A percentile compares a stretch with the other conserved stretches of the same genome.
Conservation (phyloP, 1,284 basidiomycete species). For the Filobasidium uniguttulatum region DNA sequence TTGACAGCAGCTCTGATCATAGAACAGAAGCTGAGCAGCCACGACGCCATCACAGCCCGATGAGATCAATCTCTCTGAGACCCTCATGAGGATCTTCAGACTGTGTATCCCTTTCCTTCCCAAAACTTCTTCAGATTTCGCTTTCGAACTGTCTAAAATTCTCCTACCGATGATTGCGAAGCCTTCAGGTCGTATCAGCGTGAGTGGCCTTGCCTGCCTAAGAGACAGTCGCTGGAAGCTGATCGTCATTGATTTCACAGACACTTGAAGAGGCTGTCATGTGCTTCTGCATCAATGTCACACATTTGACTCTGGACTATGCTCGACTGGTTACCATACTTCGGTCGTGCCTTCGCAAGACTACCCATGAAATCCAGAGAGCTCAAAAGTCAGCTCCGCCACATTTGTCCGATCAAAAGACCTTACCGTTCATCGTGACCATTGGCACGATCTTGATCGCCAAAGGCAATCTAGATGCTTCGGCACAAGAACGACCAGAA, state of each 20-base stretch:
- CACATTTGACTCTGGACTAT: constrained; percentile 75
- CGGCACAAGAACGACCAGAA: constrained; percentile 45
- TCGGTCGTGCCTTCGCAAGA: constrained; percentile 47
- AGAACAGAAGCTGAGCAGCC: not conserved
- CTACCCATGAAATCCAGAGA: constrained; percentile 15
- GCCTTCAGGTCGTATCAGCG: constrained; percentile 52
- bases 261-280: constrained; percentile 78
- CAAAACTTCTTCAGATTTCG: constrained; percentile 70
- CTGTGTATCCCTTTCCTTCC: constrained; percentile 74
- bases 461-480: constrained; percentile 69
- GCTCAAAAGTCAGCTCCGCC: constrained; percentile 10
- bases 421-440: constrained; percentile 49
- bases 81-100: constrained; percentile 74
- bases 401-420: constrained; percentile 11
- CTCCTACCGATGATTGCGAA: constrained; percentile 79
- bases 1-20: too few species aligned
- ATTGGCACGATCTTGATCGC: constrained; percentile 75
- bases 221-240: not conserved
- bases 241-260: constrained; percentile 34
- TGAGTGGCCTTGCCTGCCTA: constrained; percentile 30
- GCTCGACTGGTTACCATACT: constrained; percentile 58
- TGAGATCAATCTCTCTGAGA: constrained; percentile 66
- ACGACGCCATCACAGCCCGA: constrained; percentile 48
- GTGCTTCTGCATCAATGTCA: constrained; percentile 75
- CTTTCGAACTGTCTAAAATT: constrained; percentile 62